Evolutionary conservation across 345 rosid genomes (phyloP), one percentile per base, ranked within the genome.

Genomic region (Eutrema heterophyllum): DNA sequence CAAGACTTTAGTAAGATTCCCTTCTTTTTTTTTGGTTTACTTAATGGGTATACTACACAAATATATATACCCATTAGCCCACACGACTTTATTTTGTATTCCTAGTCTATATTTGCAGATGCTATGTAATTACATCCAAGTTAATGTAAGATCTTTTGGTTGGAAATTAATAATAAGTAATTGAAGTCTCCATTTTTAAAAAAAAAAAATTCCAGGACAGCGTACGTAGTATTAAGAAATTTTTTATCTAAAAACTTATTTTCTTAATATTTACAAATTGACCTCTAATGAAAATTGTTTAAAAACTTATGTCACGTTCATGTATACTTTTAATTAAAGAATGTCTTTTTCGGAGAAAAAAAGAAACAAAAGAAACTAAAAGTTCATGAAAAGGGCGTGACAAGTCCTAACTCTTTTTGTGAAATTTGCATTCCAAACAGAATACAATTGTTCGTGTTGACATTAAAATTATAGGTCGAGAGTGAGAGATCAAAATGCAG

Each of bases 321-420:
- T 33, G 38, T 58, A 35, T 46, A 35, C 57, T 70, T 70, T 48
- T 46, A 33, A 53, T 10, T 15, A 40, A 36, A 58, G 38, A 43
- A 68, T 68, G 14, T 16, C 11, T 16, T 11, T 41, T 67, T 13
- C 21, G 9, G 6, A 33, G 39, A 57, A 67, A 14, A 26, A 67
- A 53, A 67, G 54, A 1, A 11, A 4, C n/a, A n/a, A n/a, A 12
- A 12, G 10, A 53, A 41, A 6, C 6, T 13, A 41, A 40, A 64
- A 56, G 72, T 26, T 65, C 59, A 73, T 56, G 72, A 67, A 56
- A 73, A 73, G 24, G 43, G 58, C 59, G 72, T 73, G 66, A 73
- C 40, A 5, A 9, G 51, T 73, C 41, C 38, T 14, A 57, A 55
- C 26, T 33, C 21, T 54, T 64, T 70, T 43, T 9, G 27, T 38